Base-by-base conservation (phyloP, 768 basidiomycete species). In the Termitomyces heimii region DNA sequence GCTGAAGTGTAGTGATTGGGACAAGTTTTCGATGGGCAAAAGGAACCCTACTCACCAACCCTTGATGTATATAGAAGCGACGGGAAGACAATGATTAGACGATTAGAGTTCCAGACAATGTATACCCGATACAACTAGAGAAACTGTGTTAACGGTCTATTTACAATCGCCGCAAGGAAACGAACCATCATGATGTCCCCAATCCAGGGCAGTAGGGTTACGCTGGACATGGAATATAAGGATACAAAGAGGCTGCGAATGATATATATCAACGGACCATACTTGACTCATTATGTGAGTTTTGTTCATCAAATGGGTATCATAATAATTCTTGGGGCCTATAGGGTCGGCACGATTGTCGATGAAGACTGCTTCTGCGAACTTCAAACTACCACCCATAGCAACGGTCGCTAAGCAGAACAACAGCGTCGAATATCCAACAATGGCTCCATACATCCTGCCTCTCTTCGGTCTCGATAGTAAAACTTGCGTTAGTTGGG, bases 111-210 rank as follows among this genome's bases (percentile, higher is more conserved):
- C 61, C 61, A 66, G 5, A 66, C 37, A 13, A 64, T 56, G 8
- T 32, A 57, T 8, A 64, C 0, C 8, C 65, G 65, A 59, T 66
- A 66, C 26, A 66, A 31, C 65, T 65, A 24, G 26, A 42, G 18
- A 31, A n/a, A 7, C 14, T 56, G 20, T 22, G 22, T 32, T 20
- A 40, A 55, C 24, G 16, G 4, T 8, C 28, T 16, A 16, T 5
- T 4, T 8, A 24, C 20, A 34, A n/a, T 29, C 24, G 18, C 20
- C 22, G 18, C 18, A 22, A 16, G 43, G 34, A 8, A 29, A 32
- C 60, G 0, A 24, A 66, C 65, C 59, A 66, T 66, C 49, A 66
- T 47, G 7, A 66, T 34, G 51, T 66, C 63, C 5, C 65, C 63
- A 18, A 66, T 53, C 65, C 65, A 66, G 16, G 65, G 61, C 12